Base-by-base conservation (phyloP, 441 rosid species). In the Euphorbia schlechtendalii region DNA sequence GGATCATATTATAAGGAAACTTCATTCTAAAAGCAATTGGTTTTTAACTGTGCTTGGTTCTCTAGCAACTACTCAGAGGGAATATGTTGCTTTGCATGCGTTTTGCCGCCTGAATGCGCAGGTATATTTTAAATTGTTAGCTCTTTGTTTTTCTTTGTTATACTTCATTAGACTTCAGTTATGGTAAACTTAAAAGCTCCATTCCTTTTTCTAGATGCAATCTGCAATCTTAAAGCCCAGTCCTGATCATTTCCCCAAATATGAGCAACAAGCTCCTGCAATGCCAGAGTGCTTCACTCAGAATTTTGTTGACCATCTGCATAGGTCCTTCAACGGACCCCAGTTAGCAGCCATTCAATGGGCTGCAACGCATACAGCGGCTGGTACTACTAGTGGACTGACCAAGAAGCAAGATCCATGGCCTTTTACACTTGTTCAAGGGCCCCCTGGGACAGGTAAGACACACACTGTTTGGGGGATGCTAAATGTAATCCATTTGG, bases 391-490 rank as follows among this genome's bases (percentile, higher is more conserved):
- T 64, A 91, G 96, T 71, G 92, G 89, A 61, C 66, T 65, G 58
- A 71, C 91, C 46, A 91, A 91, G 87, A 86, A 81, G 79, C 96
- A 88, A 79, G 96, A 89, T 68, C 99, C 99, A 20, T 91, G 99
- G 99, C 99, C 99, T 56, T 94, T 94, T 53, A 94, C 99, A 48
- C 98, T 94, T 63, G 99, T 94, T 67, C 99, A 94, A 69, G 99
- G 99, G 36, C 99, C 99, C 64, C 99, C 99, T 15, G 99, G 99
- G 73, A 94, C 99, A 51, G 99, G 99, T 74, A 94, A 94, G 87
- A 94, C 99, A 0, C 99, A 94, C 71, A 94, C 98, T 14, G 99
- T 94, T n/a, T 89, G 98, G 98, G 99, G 99, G 74, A 94, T 94
- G 98, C 85, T 94, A 70, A 94, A 94, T 84, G 99, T 94, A 64